Base-by-base conservation (phyloP, 2,329 filamentous ascomycete species). In the Trichoderma afroharzianum region DNA sequence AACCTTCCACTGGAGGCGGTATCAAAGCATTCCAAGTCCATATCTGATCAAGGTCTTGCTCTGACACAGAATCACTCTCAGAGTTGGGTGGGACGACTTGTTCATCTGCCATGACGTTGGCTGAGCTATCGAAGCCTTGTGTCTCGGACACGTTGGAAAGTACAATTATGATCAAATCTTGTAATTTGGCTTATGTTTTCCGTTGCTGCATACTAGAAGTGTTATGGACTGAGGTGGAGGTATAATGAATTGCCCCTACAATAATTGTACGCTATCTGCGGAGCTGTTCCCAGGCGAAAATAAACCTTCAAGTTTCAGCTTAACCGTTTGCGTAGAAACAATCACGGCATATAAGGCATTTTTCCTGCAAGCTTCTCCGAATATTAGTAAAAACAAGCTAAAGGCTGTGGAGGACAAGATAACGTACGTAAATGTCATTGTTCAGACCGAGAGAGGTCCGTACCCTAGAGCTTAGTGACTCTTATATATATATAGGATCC, bases 1-100 rank as follows among this genome's bases (percentile, higher is more conserved):
- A 82, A 4, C 58, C 69, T 6, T 74, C 63, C 15, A 73, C 62
- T 2, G 64, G 24, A 58, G 72, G 72, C 4, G 74, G 74, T 5
- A 73, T 62, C 6, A 32, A 47, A 64, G 72, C 70, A 53, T 75
- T 75, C 47, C 71, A 70, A n/a, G 39, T 53, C 72, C 72, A 73
- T 53, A 73, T 62, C 14, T 73, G 58, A 36, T 68, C 64, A 43
- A 72, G 63, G 21, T 61, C 39, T 30, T 64, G 62, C 30, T 64
- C 24, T 26, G 59, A 62, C 11, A 21, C n/a, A 39, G 32, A 39
- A 62, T 15, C 33, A 39, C 33, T 26, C 11, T 15, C 12, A 21
- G 63, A 66, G 26, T 53, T 33, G 39, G 26, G 24, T 15, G 26
- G 39, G 12, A 33, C 39, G 59, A 14, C 15, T 62, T 28, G 32